A percentile compares a stretch with the other conserved stretches of the same genome.
Conservation (phyloP, 306 rosid genomes). For the Fagus crenata region DNA sequence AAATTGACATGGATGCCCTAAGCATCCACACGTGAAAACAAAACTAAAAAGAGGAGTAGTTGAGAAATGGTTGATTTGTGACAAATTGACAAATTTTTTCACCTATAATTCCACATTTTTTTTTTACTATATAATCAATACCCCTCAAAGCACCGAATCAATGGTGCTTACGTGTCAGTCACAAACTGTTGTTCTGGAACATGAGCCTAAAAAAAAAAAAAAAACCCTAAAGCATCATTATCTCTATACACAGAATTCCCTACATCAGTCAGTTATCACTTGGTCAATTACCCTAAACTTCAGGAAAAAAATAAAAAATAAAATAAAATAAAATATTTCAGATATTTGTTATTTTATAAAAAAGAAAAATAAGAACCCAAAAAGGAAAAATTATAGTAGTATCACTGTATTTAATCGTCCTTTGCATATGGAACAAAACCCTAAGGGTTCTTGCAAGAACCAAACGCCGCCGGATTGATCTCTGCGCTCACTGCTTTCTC, state of each 20-base stretch:
- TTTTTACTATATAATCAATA: too few relatives aligned
- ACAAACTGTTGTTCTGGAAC: slow-evolving; percentile 4
- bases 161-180: slow-evolving; percentile 27
- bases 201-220: background rate
- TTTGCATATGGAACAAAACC: slow-evolving; percentile 65
- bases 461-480: slow-evolving; percentile 80
- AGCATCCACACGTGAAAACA: too few relatives aligned
- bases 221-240: background rate
- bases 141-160: slow-evolving; percentile 10
- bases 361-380: background rate
- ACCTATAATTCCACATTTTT: too few relatives aligned
- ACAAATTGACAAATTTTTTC: too few relatives aligned
- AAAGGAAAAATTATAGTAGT: slow-evolving; percentile 11
- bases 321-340: slow-evolving; percentile 20
- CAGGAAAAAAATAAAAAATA: slow-evolving; percentile 24
- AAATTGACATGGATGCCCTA: too few relatives aligned
- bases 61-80: too few relatives aligned
- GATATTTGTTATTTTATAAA: slow-evolving; percentile 26
- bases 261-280: slow-evolving; percentile 49
- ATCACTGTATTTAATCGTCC: slow-evolving; percentile 62
- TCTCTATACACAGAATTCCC: background rate
- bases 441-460: slow-evolving; percentile 79
- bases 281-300: slow-evolving; percentile 54
- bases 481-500: slow-evolving; percentile 19
- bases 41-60: too few relatives aligned